Base-by-base conservation (phyloP, 2,329 filamentous ascomycete species). In the Pseudogymnoascus sp. region DNA sequence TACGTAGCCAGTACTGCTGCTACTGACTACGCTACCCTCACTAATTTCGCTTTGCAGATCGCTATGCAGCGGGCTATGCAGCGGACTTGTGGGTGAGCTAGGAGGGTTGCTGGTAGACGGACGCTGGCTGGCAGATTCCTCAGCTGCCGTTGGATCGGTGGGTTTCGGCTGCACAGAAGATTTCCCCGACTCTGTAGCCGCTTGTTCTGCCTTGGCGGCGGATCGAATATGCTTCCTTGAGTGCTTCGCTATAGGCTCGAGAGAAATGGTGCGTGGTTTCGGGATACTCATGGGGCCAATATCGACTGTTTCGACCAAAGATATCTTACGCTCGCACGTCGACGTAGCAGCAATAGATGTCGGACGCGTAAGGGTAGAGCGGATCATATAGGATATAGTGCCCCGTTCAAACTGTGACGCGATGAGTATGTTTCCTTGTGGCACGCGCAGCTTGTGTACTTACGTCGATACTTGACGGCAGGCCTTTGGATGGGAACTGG, bases 381-480 rank as follows among this genome's bases (percentile, higher is more conserved):
- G 93, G 70, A 98, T 84, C 78, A 93, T 86, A 77, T 98, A 99
- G 19, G 89, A 89, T 70, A 99, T 91, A 1, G 91, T 93, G 37
- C 95, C 95, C 72, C 93, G 87, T 77, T 98, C 95, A 75, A 99
- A 99, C 92, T 98, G 61, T 53, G 28, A 50, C 43, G 35, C 41
- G 28, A 35, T 56, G 14, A 62, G 38, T 62, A 24, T 37, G n/a
- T 46, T 59, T 22, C 28, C 41, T 12, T 28, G 24, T 33, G 38
- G 11, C 33, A 60, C 24, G 33, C 22, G 38, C 19, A 22, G 35
- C 46, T 43, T 59, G n/a, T 12, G 59, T 41, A 80, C 90, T 72
- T 83, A 97, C 93, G 77, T 96, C 93, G 72, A 99, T 93, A 74
- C 93, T 97, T 76, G 91, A 96, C n/a, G 90, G 90, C 64, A 95